Conservation (phyloP, 208 protist genomes). For the Wallacemonas sp. region DNA sequence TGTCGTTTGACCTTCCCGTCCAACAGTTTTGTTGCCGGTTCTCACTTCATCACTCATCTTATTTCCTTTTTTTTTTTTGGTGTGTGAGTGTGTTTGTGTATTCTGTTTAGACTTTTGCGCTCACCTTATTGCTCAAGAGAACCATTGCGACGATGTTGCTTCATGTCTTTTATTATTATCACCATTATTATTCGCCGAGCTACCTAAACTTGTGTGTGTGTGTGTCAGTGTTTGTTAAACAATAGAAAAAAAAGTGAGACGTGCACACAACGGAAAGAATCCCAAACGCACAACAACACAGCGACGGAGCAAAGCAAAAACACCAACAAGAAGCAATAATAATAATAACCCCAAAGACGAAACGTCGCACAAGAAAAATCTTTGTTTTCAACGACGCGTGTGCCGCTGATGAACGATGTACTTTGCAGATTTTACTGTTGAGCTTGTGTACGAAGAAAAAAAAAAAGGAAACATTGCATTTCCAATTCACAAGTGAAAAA, state of each 20-base stretch:
- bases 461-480: not conserved
- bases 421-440: too few species aligned
- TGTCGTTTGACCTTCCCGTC: not conserved
- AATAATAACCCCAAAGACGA: not conserved
- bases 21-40: too few species aligned
- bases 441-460: not conserved
- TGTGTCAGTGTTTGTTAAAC: not conserved
- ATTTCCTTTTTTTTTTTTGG: slow-evolving; percentile 3
- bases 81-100: not conserved
- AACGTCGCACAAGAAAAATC: not conserved
- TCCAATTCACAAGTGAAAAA: not conserved
- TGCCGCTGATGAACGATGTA: too few species aligned
- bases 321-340: too few species aligned
- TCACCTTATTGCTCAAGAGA: not conserved
- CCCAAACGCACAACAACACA: too few species aligned
- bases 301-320: too few species aligned
- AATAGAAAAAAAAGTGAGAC: too few species aligned
- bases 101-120: not conserved
- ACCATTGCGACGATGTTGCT: too few species aligned
- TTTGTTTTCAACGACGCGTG: not conserved
- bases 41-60: not conserved
- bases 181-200: not conserved
- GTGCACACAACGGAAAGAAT: too few species aligned
- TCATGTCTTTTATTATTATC: slow-evolving; percentile 6
- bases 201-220: not conserved